Evolutionary conservation across 2,329 filamentous ascomycete genomes (phyloP).

Genomic region (Davidsoniella eucalypti): DNA sequence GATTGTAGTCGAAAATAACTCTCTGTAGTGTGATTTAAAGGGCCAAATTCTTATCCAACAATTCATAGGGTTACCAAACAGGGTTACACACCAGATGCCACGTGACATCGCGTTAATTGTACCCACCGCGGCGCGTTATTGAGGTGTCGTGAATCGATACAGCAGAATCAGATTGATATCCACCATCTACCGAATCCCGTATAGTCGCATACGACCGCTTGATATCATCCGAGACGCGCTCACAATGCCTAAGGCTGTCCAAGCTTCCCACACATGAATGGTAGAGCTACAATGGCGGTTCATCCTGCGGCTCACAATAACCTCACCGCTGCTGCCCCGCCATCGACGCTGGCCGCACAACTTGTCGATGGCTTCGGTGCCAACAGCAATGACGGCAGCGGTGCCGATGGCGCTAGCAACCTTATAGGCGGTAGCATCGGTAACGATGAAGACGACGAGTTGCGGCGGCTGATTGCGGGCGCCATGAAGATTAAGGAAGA

Average conservation of each 20-base stretch:
- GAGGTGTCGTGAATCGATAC: neutral
- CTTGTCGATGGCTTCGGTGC: constrained; percentile 42
- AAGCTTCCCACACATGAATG: no score
- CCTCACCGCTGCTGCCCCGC: constrained; percentile 27
- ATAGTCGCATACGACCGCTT: no score
- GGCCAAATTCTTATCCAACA: no score
- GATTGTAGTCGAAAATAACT: no score
- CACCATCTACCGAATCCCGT: no score
- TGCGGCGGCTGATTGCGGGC: constrained; percentile 49
- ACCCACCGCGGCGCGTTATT: neutral
- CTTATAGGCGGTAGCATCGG: constrained; percentile 20
- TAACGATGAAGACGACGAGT: constrained; percentile 52
- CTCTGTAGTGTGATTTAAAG: no score
- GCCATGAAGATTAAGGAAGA: constrained; percentile 40
- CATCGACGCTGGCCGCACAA: constrained; percentile 76
- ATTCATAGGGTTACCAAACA: neutral
- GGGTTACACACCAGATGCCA: neutral
- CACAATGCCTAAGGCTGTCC: no score
- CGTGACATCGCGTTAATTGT: constrained; percentile 3
- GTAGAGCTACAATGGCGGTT: no score
- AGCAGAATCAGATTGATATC: no score
- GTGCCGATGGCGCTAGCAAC: neutral
- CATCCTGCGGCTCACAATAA: neutral
- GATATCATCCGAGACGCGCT: no score
- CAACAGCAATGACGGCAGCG: neutral